Conservation (phyloP, 208 protist species). For the Trypanosoma boissoni region DNA sequence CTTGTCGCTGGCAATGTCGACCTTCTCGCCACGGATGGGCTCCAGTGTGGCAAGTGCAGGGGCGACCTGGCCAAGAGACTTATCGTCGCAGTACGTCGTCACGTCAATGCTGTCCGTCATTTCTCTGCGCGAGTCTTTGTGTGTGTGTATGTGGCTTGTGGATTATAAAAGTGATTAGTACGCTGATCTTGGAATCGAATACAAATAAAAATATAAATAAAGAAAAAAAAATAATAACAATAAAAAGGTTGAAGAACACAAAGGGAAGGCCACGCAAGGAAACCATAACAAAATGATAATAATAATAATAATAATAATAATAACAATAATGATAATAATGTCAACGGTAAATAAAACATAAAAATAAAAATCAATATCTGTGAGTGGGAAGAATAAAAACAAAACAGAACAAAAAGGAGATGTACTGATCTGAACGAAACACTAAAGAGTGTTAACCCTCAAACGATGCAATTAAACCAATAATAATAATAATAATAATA, state of each 20-base stretch:
- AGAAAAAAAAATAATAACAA: no score
- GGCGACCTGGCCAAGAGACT: constrained; percentile 58
- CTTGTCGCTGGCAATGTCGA: constrained; percentile 48
- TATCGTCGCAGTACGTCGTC: constrained; percentile 88
- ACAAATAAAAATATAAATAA: no score
- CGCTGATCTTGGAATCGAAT: no score
- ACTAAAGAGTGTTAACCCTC: no score
- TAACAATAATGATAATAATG: constrained; percentile 1
- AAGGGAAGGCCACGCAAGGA: neutral
- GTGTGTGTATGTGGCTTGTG: no score
- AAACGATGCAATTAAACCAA: no score
- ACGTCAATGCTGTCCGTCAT: constrained; percentile 85
- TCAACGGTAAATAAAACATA: neutral
- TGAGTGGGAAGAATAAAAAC: no score
- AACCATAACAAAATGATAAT: neutral
- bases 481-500: no score
- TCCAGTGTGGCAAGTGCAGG: constrained; percentile 57
- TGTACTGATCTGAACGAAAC: no score
- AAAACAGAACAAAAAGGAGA: no score
- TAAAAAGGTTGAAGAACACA: neutral
- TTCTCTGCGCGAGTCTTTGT: no score
- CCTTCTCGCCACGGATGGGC: constrained; percentile 73
- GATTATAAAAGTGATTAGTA: no score
- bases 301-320: neutral
- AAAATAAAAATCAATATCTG: constrained; percentile 5